Conservation (phyloP, 192 early-diverging fungal species). For the Coemansia sp. region DNA sequence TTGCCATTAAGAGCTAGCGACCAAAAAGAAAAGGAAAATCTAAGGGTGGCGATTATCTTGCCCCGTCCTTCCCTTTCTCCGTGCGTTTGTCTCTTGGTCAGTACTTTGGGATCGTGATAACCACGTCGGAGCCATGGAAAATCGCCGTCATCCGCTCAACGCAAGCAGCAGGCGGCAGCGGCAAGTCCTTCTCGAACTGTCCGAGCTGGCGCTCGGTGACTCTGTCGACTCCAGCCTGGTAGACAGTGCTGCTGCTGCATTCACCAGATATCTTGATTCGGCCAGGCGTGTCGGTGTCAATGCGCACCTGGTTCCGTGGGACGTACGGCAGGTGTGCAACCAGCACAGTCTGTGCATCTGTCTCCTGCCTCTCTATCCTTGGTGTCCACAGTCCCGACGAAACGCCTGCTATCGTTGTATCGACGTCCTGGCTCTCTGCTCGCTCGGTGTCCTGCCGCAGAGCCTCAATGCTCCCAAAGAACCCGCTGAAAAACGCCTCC, state of each 20-base stretch:
- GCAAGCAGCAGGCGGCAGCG: conserved; percentile 33
- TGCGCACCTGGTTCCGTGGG: conserved; percentile 39
- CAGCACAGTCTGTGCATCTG: conserved; percentile 19
- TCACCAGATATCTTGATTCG: conserved; percentile 49
- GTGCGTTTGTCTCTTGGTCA: background rate
- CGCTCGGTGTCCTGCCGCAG: conserved; percentile 26
- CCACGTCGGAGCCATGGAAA: conserved; percentile 16
- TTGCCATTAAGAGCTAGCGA: no score
- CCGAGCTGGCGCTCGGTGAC: conserved; percentile 51
- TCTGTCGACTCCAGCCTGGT: conserved; percentile 31
- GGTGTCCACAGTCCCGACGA: conserved; percentile 49
- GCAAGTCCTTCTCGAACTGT: conserved; percentile 55
- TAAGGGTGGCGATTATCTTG: no score
- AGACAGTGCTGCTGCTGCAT: conserved; percentile 31
- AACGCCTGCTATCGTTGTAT: conserved; percentile 36
- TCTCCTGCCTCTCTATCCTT: conserved; percentile 31
- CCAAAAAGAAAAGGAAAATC: no score
- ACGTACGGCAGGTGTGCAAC: conserved; percentile 37
- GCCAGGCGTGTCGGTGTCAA: conserved; percentile 36
- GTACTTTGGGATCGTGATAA: conserved; percentile 35
- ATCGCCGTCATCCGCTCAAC: conserved; percentile 37
- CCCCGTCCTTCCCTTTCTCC: no score
- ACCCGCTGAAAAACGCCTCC: conserved; percentile 44
- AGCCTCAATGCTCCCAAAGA: conserved; percentile 50
- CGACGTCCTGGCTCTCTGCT: conserved; percentile 20